Evolutionary conservation across 768 basidiomycete genomes (phyloP).

Genomic region (Trametes gibbosa): DNA sequence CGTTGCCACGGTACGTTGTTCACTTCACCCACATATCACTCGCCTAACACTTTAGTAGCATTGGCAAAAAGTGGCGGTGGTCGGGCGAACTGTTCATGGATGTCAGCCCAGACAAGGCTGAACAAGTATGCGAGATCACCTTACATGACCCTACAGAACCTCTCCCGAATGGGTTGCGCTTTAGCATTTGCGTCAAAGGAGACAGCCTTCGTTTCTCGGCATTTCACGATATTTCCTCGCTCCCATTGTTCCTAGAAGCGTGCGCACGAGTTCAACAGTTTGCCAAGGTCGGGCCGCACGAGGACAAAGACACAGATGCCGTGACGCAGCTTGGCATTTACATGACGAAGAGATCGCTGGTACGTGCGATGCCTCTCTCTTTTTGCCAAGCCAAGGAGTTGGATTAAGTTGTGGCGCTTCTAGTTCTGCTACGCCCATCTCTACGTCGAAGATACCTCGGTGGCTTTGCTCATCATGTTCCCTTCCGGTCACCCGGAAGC

Average conservation of each 20-base stretch:
- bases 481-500: constrained; percentile 37
- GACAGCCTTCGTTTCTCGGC: constrained; percentile 44
- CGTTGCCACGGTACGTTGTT: constrained; percentile 5
- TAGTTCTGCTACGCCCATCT: constrained; percentile 53
- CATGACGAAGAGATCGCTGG: constrained; percentile 48
- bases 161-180: constrained; percentile 40
- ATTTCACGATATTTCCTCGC: constrained; percentile 48
- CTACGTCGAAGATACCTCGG: constrained; percentile 43
- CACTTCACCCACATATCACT: neutral
- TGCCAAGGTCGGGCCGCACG: constrained; percentile 45
- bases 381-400: neutral
- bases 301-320: constrained; percentile 37
- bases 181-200: constrained; percentile 45
- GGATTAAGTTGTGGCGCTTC: neutral
- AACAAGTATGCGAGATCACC: constrained; percentile 47
- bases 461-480: constrained; percentile 59
- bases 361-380: constrained; percentile 25
- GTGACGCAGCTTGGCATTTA: constrained; percentile 43
- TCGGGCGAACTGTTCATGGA: constrained; percentile 50
- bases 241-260: constrained; percentile 45
- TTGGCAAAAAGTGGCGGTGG: constrained; percentile 66
- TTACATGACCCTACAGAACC: constrained; percentile 46
- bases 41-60: constrained; percentile 33
- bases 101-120: constrained; percentile 34
- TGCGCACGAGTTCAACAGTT: constrained; percentile 52